Base-by-base conservation (phyloP, 192 early-diverging fungal species). In the Rhizophagus clarus region DNA sequence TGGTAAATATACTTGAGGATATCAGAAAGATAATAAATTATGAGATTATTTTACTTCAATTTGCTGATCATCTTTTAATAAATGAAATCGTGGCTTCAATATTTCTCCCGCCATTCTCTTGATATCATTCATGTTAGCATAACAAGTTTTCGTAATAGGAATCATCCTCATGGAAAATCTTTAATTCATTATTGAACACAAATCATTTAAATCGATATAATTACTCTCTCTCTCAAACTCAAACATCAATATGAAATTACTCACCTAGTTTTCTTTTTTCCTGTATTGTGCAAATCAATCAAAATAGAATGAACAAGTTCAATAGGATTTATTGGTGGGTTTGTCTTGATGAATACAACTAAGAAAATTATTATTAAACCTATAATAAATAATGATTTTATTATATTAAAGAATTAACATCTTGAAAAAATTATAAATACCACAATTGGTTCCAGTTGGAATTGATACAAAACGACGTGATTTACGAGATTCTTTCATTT, bases 301-400 rank as follows among this genome's bases (percentile, higher is more conserved):
- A 86, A 67, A 17, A 86, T 75, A 56, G 73, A 66, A 70, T 86
- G 83, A 60, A 83, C 82, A 0, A 86, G 61, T n/a, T 76, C 63
- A 5, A 79, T 83, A n/a, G 88, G 89, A 20, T 86, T 80, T 28
- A 90, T 67, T 11, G 85, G 84, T 20, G 83, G 82, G 34, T 79
- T 81, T 37, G 87, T 88, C 61, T 79, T 79, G 31, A 88, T 83
- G 66, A 90, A 90, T 49, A 87, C 70, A 14, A 89, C 89, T 90
- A 78, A 64, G n/a, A 42, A 64, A 42, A 29, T 22, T 28, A 26
- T 24, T 34, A 62, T 34, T 12, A 32, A 63, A 61, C 26, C 3
- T 45, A 75, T n/a, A 51, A 60, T 61, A 20, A 34, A 24, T 26
- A 2, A 74, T 24, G 28, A 9, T 32, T 47, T 22, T 26, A 24